Conservation (phyloP, 768 basidiomycete genomes). For the Lepiota brunneoincarnata region DNA sequence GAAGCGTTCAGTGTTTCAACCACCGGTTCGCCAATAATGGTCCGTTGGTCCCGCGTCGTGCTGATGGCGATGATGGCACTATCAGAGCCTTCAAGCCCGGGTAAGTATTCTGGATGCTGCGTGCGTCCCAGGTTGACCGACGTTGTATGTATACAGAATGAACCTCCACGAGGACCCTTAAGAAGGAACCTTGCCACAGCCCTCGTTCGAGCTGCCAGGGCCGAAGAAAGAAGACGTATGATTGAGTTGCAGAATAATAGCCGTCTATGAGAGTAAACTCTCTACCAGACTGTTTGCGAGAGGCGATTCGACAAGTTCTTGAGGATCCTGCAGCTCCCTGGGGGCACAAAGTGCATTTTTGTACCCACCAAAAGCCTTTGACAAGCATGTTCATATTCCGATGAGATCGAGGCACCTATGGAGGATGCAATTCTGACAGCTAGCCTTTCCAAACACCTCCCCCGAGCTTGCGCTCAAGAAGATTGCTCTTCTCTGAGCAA, state of each 20-base stretch:
- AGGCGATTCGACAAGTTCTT: constrained; percentile 39
- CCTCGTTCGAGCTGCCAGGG: constrained; percentile 54
- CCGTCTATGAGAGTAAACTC: too few species aligned
- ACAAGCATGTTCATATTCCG: constrained; percentile 16
- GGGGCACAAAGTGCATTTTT: constrained; percentile 32
- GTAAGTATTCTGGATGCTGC: constrained; percentile 11
- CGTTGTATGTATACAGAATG: constrained; percentile 30
- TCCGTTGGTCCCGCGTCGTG: constrained; percentile 14
- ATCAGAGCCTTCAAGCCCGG: constrained; percentile 20
- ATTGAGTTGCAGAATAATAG: constrained; percentile 46
- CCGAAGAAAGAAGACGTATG: constrained; percentile 42
- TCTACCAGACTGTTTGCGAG: constrained; percentile 33
- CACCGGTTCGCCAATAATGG: constrained; percentile 11
- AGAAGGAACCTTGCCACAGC: constrained; percentile 44
- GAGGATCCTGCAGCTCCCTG: constrained; percentile 43
- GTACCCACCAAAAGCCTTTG: constrained; percentile 1
- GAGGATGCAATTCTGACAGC: constrained; percentile 45
- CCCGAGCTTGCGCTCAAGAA: constrained; percentile 23
- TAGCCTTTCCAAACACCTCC: constrained; percentile 42
- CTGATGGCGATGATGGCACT: constrained; percentile 8
- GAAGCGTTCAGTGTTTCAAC: constrained; percentile 27
- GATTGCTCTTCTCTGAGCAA: constrained; percentile 29
- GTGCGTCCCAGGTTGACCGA: background rate
- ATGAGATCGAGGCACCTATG: constrained; percentile 29
- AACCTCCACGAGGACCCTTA: constrained; percentile 44